These are phyloP conservation scores for Aureobasidium sp. DNA, from an alignment of 2,329 filamentous ascomycete species.

Conservation along the genomic window DNA sequence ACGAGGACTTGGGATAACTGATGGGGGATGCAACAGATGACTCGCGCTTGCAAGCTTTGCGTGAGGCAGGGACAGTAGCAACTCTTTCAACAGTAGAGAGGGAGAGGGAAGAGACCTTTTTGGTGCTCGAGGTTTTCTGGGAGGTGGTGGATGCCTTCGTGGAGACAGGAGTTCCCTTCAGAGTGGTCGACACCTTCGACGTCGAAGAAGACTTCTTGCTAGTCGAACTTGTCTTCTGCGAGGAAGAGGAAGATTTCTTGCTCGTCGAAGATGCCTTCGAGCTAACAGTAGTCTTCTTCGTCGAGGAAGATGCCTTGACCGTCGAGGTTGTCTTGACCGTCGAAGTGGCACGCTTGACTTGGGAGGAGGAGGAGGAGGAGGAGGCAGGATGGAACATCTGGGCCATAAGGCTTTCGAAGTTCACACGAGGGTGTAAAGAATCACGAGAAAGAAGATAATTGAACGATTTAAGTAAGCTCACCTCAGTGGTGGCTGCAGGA, in stretches of 20 bases:
- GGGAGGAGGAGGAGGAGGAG: neutral
- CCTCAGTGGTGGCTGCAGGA: slow-evolving; percentile 5
- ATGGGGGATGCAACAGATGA: neutral
- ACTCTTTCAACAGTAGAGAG: slow-evolving; percentile 6
- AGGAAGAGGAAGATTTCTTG: slow-evolving; percentile 5
- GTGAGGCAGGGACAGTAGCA: neutral
- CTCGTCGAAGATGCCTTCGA: slow-evolving; percentile 5
- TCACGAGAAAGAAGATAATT: slow-evolving; percentile 10
- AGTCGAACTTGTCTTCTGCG: slow-evolving; percentile 6
- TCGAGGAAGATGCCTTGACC: slow-evolving; percentile 3
- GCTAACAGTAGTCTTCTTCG: slow-evolving; percentile 5
- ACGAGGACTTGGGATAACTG: neutral
- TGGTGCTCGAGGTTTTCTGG: slow-evolving; percentile 7
- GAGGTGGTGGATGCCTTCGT: slow-evolving; percentile 5
- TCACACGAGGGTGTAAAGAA: neutral
- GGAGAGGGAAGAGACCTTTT: slow-evolving; percentile 5
- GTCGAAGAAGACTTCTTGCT: slow-evolving; percentile 9
- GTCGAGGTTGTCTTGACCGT: slow-evolving; percentile 3
- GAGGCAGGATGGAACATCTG: slow-evolving; percentile 6
- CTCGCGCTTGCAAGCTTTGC: slow-evolving; percentile 7
- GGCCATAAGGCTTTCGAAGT: slow-evolving; percentile 7
- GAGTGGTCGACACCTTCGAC: neutral
- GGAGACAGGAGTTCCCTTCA: neutral
- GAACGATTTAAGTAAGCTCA: slow-evolving; percentile 9
- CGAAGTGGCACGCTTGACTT: slow-evolving; percentile 13